Conservation (phyloP, 345 rosid species). For the Trapa incisa region DNA sequence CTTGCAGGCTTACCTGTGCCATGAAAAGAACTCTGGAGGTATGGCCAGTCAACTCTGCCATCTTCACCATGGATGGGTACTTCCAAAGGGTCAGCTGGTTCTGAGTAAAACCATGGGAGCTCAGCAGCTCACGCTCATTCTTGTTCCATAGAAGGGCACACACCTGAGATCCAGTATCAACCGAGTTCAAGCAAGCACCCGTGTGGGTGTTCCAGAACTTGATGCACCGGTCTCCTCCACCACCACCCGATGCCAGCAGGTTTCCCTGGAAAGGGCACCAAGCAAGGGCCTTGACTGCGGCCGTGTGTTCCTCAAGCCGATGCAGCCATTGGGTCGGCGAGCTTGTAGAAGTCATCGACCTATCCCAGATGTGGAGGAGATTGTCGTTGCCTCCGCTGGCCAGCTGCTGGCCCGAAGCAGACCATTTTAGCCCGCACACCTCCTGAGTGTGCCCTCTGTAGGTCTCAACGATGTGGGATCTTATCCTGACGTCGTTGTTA, state of each 20-base stretch:
- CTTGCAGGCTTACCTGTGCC: conserved; percentile 15
- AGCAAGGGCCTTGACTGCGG: conserved; percentile 35
- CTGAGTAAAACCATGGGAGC: conserved; percentile 35
- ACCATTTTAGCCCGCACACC: conserved; percentile 38
- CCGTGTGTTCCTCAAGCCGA: conserved; percentile 27
- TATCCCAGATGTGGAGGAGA: conserved; percentile 29
- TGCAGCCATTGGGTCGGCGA: conserved; percentile 32
- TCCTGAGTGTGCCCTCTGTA: conserved; percentile 31
- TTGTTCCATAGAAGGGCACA: conserved; percentile 36
- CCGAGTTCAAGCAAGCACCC: conserved; percentile 33
- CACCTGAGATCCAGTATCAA: conserved; percentile 35
- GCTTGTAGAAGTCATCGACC: conserved; percentile 19
- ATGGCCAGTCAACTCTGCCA: conserved; percentile 33
- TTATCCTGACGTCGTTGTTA: conserved; percentile 31
- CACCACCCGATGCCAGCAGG: conserved; percentile 32
- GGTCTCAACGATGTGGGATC: conserved; percentile 26
- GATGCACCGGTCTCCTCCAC: conserved; percentile 26
- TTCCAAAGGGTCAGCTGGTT: conserved; percentile 36
- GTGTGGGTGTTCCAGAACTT: conserved; percentile 39
- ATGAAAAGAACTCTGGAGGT: conserved; percentile 37
- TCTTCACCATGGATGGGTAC: conserved; percentile 35
- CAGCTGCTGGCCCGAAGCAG: conserved; percentile 30
- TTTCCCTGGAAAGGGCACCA: conserved; percentile 40
- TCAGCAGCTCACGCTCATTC: conserved; percentile 31
- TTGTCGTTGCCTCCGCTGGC: conserved; percentile 37